Conservation (phyloP, 352 stramenopile genomes). For the Globisporangium cederbergense region DNA sequence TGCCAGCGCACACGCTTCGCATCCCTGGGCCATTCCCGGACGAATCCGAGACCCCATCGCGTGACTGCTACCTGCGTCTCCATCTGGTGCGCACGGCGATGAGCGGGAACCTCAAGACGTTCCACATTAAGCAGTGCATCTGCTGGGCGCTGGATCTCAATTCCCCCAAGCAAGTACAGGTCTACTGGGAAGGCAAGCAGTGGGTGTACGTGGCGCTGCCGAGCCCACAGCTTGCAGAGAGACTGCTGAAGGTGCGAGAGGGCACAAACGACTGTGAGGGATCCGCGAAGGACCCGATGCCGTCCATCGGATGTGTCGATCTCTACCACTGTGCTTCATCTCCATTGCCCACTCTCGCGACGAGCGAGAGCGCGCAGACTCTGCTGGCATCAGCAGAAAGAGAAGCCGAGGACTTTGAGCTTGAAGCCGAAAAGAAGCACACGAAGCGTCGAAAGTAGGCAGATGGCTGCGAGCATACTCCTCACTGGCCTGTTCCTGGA, state of each 20-base stretch:
- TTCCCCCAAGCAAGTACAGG: slow-evolving; percentile 34
- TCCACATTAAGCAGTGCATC: slow-evolving; percentile 78
- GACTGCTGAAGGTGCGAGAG: slow-evolving; percentile 34
- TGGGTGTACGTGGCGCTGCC: slow-evolving; percentile 54
- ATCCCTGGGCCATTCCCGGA: slow-evolving; percentile 46
- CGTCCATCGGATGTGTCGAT: slow-evolving; percentile 61
- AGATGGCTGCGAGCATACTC: background rate
- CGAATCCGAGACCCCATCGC: slow-evolving; percentile 39
- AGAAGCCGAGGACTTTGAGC: slow-evolving; percentile 8
- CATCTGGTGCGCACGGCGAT: slow-evolving; percentile 48
- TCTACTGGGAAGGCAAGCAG: slow-evolving; percentile 51
- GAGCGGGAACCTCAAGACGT: slow-evolving; percentile 44
- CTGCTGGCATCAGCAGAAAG: background rate
- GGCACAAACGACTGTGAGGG: slow-evolving; percentile 32
- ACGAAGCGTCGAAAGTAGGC: slow-evolving; percentile 8
- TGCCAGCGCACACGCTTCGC: slow-evolving; percentile 44
- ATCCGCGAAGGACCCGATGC: slow-evolving; percentile 47
- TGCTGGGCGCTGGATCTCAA: slow-evolving; percentile 43
- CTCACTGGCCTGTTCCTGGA: background rate
- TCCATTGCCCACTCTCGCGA: background rate
- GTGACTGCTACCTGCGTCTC: slow-evolving; percentile 50
- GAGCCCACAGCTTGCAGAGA: slow-evolving; percentile 27
- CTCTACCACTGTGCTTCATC: slow-evolving; percentile 35
- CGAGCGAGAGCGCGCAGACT: background rate
- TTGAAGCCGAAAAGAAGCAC: slow-evolving; percentile 7